Percentiles rank a stretch among this genome's conserved stretches.
Conservation (phyloP, 805 yeast genomes). For the Teunomyces kruisii region DNA sequence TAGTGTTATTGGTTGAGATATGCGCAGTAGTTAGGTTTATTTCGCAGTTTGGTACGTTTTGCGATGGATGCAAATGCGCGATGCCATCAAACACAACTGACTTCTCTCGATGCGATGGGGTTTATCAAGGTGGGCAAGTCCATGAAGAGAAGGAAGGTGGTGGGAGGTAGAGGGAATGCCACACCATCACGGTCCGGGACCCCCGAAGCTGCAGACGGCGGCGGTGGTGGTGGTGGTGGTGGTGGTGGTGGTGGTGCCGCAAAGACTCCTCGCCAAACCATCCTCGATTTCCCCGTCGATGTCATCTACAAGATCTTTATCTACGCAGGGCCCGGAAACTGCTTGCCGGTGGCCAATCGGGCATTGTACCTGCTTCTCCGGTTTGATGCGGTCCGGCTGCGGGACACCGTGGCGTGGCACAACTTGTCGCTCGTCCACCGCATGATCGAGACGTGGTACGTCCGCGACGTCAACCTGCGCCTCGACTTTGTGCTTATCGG, state of each 20-base stretch:
- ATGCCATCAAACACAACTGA: not conserved
- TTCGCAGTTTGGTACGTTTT: not conserved
- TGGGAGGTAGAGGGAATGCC: not conserved
- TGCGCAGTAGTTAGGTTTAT: no score
- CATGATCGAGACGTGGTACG: conserved; percentile 22
- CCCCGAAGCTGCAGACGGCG: not conserved
- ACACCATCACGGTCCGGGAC: not conserved
- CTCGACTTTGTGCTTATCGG: conserved; percentile 12
- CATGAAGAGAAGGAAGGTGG: conserved; percentile 13
- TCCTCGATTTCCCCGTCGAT: conserved; percentile 39
- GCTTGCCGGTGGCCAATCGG: conserved; percentile 30
- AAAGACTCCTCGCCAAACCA: not conserved
- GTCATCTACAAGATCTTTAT: conserved; percentile 40
- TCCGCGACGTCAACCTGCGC: conserved; percentile 18
- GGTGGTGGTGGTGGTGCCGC: no score
- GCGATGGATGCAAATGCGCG: not conserved
- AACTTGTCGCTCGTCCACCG: conserved; percentile 17
- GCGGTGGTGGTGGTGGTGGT: no score
- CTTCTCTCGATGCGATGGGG: conserved; percentile 17
- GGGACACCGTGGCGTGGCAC: conserved; percentile 20
- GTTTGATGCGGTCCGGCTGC: conserved; percentile 21
- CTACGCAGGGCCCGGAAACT: conserved; percentile 30
- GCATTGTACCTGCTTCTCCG: conserved; percentile 22
- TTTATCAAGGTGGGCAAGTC: conserved; percentile 26
- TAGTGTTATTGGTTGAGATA: no score